Base-by-base conservation (phyloP, 148 eudicot genomes). In the Pouteria glomerata region DNA sequence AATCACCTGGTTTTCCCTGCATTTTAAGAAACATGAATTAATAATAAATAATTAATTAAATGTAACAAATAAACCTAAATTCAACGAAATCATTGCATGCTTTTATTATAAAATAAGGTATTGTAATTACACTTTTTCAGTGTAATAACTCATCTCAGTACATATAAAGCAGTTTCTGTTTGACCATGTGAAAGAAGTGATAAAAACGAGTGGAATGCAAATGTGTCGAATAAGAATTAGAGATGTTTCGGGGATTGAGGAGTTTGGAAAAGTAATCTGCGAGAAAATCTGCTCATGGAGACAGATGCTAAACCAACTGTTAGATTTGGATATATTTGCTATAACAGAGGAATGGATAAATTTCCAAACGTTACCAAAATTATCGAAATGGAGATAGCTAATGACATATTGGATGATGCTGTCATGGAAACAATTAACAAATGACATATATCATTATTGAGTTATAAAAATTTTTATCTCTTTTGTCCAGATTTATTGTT, bases 231-330 rank as follows among this genome's bases (percentile, higher is more conserved):
- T 12, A 34, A 57, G 33, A 3, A 19, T 26, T 13, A 57, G 13
- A 27, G 60, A 27, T 0, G 34, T 11, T 4, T 27, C 27, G 13
- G 60, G 60, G 33, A 4, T 41, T 19, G 52, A 66, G 70, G 70
- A 66, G 55, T 31, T 11, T n/a, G 57, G 27, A 23, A 66, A 66
- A 48, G 55, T 50, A 66, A 30, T 66, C 16, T 66, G 70, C 23
- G 41, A 66, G 24, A 56, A 66, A 66, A 66, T 45, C 37, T 45
- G 15, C 55, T 19, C 41, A 30, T n/a, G 27, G 18, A 41, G 27
- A 30, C 30, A 48, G 55, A 56, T 47, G 30, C 30, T 48, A 66
- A 48, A 18, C 16, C 57, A 48, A 51, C 35, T 30, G 42, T 30
- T 48, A 48, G 16, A 30, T 30, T 66, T 30, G 24, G 50, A 66